Evolutionary conservation across 208 protist species (phyloP).

Genomic region (Trypanosoma cruzi): DNA sequence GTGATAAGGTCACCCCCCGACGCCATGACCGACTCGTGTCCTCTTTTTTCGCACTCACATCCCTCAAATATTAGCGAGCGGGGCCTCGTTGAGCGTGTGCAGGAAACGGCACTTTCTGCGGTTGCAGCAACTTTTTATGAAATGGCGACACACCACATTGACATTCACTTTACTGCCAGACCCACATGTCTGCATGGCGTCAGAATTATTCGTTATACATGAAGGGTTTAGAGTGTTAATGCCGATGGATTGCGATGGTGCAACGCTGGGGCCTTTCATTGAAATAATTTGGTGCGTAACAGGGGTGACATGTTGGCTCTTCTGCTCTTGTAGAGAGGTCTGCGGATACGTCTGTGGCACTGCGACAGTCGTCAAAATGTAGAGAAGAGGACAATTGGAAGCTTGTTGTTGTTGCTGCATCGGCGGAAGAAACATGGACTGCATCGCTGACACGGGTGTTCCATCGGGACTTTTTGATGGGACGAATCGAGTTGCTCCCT

Average conservation of each 20-base stretch:
- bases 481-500: not conserved
- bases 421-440: not conserved
- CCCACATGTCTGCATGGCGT: not conserved
- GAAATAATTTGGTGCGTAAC: not conserved
- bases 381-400: not conserved
- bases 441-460: not conserved
- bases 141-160: slow-evolving; percentile 48
- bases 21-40: too few species aligned
- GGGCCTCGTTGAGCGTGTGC: slow-evolving; percentile 18
- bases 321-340: not conserved
- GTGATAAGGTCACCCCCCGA: too few species aligned
- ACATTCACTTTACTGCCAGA: slow-evolving; percentile 7
- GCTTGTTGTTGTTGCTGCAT: not conserved
- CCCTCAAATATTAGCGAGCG: not conserved
- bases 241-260: not conserved
- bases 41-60: not conserved
- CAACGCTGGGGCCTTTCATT: not conserved
- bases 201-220: not conserved
- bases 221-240: not conserved
- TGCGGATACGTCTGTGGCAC: slow-evolving; percentile 2
- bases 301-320: not conserved
- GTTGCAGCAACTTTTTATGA: slow-evolving; percentile 62
- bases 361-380: slow-evolving; percentile 7
- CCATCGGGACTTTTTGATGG: not conserved
- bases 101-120: slow-evolving; percentile 70